Evolutionary conservation across 768 basidiomycete species (phyloP).

Genomic region (Cystobasidium ongulense): DNA sequence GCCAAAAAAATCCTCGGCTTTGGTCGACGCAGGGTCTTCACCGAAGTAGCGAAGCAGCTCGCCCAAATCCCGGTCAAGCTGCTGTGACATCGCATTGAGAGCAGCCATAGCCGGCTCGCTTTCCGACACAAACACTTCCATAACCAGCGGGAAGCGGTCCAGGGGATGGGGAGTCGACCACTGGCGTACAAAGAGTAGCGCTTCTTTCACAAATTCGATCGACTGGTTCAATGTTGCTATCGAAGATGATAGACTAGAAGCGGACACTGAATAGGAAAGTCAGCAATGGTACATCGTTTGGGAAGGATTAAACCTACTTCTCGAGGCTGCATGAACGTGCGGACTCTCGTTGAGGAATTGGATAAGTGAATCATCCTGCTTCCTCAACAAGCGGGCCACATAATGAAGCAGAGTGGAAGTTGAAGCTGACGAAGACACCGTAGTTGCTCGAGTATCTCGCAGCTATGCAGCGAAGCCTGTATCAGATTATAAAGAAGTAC

Average conservation of each 20-base stretch:
- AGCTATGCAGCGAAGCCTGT: constrained; percentile 51
- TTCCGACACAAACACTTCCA: constrained; percentile 60
- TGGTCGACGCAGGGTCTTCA: constrained; percentile 61
- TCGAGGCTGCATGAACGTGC: constrained; percentile 70
- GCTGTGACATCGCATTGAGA: constrained; percentile 55
- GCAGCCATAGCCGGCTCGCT: constrained; percentile 57
- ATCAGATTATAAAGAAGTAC: not conserved
- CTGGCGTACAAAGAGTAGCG: constrained; percentile 51
- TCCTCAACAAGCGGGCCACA: constrained; percentile 64
- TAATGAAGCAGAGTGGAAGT: constrained; percentile 90
- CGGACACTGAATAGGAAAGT: constrained; percentile 56
- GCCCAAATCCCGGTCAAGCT: constrained; percentile 57
- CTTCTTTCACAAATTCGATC: constrained; percentile 54
- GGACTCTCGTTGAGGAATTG: constrained; percentile 72
- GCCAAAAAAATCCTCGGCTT: constrained; percentile 75
- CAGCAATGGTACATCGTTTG: not conserved
- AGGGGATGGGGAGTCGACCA: constrained; percentile 43
- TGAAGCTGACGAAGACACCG: constrained; percentile 57
- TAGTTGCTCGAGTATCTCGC: constrained; percentile 59
- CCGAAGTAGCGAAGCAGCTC: constrained; percentile 66
- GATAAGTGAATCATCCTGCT: constrained; percentile 58
- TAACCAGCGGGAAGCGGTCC: constrained; percentile 61
- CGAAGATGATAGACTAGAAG: constrained; percentile 57
- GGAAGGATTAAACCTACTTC: constrained; percentile 51
- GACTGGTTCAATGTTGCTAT: constrained; percentile 57